These are phyloP conservation scores for Ganoderma resinaceum DNA, from an alignment of 1,284 basidiomycete genomes.

Conservation along the genomic window DNA sequence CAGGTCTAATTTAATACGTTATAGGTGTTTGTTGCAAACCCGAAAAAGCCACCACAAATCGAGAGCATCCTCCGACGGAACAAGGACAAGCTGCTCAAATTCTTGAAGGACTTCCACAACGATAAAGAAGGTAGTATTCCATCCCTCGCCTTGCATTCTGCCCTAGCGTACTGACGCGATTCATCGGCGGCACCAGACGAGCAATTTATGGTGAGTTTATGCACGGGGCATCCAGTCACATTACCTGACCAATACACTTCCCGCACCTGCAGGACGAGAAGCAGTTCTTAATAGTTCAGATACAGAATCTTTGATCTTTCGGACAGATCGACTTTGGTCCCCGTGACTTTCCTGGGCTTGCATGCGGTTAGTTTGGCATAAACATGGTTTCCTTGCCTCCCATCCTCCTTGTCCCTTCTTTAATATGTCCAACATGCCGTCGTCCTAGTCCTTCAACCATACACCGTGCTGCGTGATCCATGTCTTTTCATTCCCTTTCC, in stretches of 20 bases:
- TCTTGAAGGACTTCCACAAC: slow-evolving; percentile 95
- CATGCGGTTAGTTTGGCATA: slow-evolving; percentile 20
- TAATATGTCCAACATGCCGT: background rate
- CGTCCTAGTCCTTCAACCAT: slow-evolving; percentile 7
- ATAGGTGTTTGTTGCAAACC: slow-evolving; percentile 98
- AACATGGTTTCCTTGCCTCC: slow-evolving; percentile 9
- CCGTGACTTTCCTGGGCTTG: slow-evolving; percentile 1
- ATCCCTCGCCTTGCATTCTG: background rate
- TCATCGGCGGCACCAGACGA: slow-evolving; percentile 66
- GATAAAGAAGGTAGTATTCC: slow-evolving; percentile 87
- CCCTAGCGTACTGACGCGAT: slow-evolving; percentile 8
- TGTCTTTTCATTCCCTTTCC: slow-evolving; percentile 8
- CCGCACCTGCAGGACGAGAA: slow-evolving; percentile 81
- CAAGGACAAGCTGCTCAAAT: slow-evolving; percentile 91
- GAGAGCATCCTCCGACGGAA: slow-evolving; percentile 92
- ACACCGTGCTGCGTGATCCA: slow-evolving; percentile 19
- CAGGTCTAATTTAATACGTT: background rate
- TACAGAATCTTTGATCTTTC: slow-evolving; percentile 69
- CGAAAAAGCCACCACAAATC: slow-evolving; percentile 97
- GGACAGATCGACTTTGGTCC: slow-evolving; percentile 3
- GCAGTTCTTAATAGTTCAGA: slow-evolving; percentile 94
- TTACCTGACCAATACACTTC: slow-evolving; percentile 8
- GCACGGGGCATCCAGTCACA: background rate
- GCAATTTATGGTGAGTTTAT: slow-evolving; percentile 80
- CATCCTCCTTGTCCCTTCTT: slow-evolving; percentile 6